Conservation (phyloP, 2,329 filamentous ascomycete species). For the Fusarium fujikuroi region DNA sequence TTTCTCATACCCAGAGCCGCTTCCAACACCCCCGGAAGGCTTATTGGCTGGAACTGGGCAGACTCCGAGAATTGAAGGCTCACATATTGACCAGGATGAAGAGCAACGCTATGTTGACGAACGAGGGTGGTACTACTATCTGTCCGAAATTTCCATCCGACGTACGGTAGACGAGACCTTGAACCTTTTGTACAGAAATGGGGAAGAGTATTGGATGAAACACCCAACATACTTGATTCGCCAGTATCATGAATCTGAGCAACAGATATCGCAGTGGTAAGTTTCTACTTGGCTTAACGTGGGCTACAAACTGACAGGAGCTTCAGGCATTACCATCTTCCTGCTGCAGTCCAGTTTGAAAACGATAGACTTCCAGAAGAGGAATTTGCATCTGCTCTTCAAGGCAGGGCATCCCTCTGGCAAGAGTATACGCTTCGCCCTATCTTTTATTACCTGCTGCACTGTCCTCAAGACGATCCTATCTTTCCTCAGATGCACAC, state of each 20-base stretch:
- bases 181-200: slow-evolving; percentile 2
- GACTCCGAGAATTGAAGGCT: background rate
- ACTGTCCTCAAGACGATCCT: background rate
- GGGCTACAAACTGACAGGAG: background rate
- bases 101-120: slow-evolving; percentile 7
- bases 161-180: slow-evolving; percentile 33
- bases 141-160: slow-evolving; percentile 37
- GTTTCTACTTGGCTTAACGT: background rate
- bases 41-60: background rate
- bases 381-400: slow-evolving; percentile 22
- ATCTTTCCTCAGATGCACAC: background rate
- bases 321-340: slow-evolving; percentile 12
- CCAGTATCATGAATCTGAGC: slow-evolving; percentile 12
- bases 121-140: slow-evolving; percentile 37
- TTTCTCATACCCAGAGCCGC: slow-evolving; percentile 34
- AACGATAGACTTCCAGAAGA: background rate
- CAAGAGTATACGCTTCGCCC: slow-evolving; percentile 19
- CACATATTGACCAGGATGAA: background rate
- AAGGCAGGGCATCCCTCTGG: slow-evolving; percentile 9
- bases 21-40: slow-evolving; percentile 25
- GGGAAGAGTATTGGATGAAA: slow-evolving; percentile 18
- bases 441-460: slow-evolving; percentile 17
- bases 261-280: slow-evolving; percentile 24
- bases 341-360: slow-evolving; percentile 19
- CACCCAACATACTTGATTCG: slow-evolving; percentile 6